Evolutionary conservation across 2,329 filamentous ascomycete genomes (phyloP).

Genomic region (Acephala macrosclerotiorum): DNA sequence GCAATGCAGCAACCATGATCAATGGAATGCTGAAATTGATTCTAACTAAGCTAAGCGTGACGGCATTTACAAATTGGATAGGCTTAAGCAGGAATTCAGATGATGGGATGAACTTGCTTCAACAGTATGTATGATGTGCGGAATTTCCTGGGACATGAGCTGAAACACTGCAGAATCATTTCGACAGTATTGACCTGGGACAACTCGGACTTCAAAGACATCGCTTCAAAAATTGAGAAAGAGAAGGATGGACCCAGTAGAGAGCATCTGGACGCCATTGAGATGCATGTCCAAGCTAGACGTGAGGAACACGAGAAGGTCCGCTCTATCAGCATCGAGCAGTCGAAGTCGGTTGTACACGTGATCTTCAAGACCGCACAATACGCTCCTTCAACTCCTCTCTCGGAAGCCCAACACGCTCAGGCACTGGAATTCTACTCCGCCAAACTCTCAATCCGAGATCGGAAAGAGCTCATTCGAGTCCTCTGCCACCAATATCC

Average conservation of each 20-base stretch:
- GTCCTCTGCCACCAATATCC: constrained; percentile 73
- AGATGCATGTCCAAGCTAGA: constrained; percentile 60
- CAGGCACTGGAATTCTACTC: constrained; percentile 75
- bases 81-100: constrained; percentile 74
- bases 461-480: constrained; percentile 74
- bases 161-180: constrained; percentile 63
- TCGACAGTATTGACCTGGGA: constrained; percentile 78
- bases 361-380: constrained; percentile 60
- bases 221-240: constrained; percentile 69
- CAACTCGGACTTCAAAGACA: constrained; percentile 71
- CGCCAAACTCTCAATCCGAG: constrained; percentile 73
- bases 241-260: constrained; percentile 64
- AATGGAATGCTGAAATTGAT: constrained; percentile 76
- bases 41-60: constrained; percentile 79
- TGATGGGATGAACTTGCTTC: constrained; percentile 82
- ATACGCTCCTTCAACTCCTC: constrained; percentile 53
- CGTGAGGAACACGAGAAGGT: constrained; percentile 64
- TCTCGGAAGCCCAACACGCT: constrained; percentile 67
- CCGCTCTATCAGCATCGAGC: constrained; percentile 45
- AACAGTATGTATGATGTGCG: constrained; percentile 46
- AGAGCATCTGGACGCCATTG: constrained; percentile 67
- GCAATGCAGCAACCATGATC: constrained; percentile 85
- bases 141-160: background rate
- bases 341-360: constrained; percentile 66
- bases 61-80: constrained; percentile 80